Conservation (phyloP, 371 early-diverging fungal species). For the Mortierella sp. region DNA sequence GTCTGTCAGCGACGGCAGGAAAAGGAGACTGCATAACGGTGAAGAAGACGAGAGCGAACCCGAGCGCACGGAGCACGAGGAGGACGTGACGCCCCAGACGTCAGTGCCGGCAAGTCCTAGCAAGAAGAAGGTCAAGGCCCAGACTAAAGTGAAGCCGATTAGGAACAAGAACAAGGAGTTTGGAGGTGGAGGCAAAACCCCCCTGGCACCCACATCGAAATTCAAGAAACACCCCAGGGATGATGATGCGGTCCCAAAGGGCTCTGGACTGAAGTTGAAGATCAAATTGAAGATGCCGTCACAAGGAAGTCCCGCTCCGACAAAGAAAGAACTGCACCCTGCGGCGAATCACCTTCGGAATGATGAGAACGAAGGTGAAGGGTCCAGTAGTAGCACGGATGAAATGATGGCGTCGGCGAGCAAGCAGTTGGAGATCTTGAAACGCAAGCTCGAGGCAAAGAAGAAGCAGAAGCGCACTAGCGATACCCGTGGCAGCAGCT, state of each 20-base stretch:
- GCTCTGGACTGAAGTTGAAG: conserved; percentile 29
- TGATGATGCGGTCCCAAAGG: conserved; percentile 9
- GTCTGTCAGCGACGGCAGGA: not conserved
- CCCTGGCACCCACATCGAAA: no score
- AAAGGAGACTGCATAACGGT: not conserved
- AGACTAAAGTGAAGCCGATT: not conserved
- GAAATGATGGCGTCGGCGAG: conserved; percentile 43
- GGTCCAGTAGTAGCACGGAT: conserved; percentile 37
- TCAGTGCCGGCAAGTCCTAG: conserved; percentile 7
- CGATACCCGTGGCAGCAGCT: conserved; percentile 1
- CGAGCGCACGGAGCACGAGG: conserved; percentile 8
- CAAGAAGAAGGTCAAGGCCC: conserved; percentile 18
- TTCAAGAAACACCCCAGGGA: conserved; percentile 10
- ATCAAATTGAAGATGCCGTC: conserved; percentile 46
- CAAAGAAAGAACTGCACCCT: conserved; percentile 4
- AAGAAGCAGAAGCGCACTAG: conserved; percentile 27
- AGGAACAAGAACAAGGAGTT: conserved; percentile 2
- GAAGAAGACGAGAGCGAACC: conserved; percentile 20
- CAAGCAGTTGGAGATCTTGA: conserved; percentile 38
- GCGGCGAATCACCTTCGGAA: conserved; percentile 4
- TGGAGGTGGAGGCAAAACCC: conserved; percentile 11
- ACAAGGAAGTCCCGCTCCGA: not conserved
- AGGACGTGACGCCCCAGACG: not conserved
- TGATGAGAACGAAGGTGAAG: not conserved
- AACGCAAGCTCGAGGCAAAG: conserved; percentile 46